Base-by-base conservation (phyloP, 805 yeast genomes). In the Candida methanosorbosa region DNA sequence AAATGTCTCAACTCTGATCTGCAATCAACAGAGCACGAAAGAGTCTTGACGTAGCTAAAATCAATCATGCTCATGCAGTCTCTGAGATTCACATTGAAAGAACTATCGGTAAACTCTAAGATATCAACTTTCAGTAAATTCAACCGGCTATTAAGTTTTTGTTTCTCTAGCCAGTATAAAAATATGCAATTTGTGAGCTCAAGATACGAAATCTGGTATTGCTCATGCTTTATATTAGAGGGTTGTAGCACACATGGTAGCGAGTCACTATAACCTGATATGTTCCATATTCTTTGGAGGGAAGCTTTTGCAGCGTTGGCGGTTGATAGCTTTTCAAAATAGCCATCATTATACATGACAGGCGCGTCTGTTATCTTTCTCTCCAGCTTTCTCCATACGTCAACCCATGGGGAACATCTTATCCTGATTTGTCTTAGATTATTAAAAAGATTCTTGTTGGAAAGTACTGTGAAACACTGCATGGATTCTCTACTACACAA, bases 1-100 rank as follows among this genome's bases (percentile, higher is more conserved):
- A 29, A 15, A 14, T 29, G 19, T 20, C 32, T 19, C n/a, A 29
- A 20, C 13, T 29, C 32, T 3, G 32, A 29, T 20, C 32, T 29
- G n/a, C 32, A 29, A 15, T 29, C 32, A 4, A 29, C 32, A 4
- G 32, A 29, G 14, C 32, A 29, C 14, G 32, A 29, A 20, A 29
- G 15, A 4, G 32, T 29, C 18, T 29, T 20, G 5, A 29, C 32
- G 14, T 13, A 18, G 14, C 14, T 4, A 14, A 29, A 29, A 21
- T 29, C 25, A 20, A 29, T 29, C 25, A 19, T 20, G 20, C 14
- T 29, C 4, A 9, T 29, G 9, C 19, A 18, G 8, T 29, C 25
- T 20, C 18, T 29, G 8, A 29, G n/a, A 14, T 24, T 15, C 3
- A 29, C 32, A 29, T 21, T 29, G 21, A 29, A 29, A 6, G 17